Evolutionary conservation across 345 rosid genomes (phyloP).

Genomic region (Corchorus capsularis): DNA sequence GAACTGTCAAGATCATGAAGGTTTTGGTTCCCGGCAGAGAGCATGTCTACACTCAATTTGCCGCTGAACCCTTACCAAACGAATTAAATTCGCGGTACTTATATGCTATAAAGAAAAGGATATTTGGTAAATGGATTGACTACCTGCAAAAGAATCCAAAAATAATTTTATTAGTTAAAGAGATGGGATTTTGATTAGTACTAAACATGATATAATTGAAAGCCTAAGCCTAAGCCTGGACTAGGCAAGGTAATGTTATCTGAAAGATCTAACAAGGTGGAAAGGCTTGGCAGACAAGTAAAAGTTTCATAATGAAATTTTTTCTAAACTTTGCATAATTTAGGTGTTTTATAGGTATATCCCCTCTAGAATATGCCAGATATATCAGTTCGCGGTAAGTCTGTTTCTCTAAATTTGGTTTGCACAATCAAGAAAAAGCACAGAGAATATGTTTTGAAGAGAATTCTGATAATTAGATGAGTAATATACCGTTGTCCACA

Average conservation of each 20-base stretch:
- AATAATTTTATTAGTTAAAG: background rate
- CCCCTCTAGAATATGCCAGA: no score
- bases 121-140: conserved; percentile 94
- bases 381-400: background rate
- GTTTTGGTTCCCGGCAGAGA: background rate
- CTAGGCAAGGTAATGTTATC: background rate
- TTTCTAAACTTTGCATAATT: background rate
- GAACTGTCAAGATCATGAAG: background rate
- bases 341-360: no score
- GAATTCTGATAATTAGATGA: conserved; percentile 3
- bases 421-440: background rate
- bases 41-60: background rate
- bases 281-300: background rate
- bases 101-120: conserved; percentile 4
- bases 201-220: background rate
- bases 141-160: conserved; percentile 53
- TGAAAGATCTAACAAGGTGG: background rate
- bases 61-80: background rate
- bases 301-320: background rate
- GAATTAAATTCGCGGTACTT: background rate
- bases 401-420: background rate
- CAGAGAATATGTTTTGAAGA: background rate
- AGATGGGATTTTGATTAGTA: background rate
- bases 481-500: conserved; percentile 84
- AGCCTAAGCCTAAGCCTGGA: background rate